Evolutionary conservation across 768 basidiomycete genomes (phyloP), one percentile per base, ranked within the genome.

Genomic region (Fistulinella prunicolor): DNA sequence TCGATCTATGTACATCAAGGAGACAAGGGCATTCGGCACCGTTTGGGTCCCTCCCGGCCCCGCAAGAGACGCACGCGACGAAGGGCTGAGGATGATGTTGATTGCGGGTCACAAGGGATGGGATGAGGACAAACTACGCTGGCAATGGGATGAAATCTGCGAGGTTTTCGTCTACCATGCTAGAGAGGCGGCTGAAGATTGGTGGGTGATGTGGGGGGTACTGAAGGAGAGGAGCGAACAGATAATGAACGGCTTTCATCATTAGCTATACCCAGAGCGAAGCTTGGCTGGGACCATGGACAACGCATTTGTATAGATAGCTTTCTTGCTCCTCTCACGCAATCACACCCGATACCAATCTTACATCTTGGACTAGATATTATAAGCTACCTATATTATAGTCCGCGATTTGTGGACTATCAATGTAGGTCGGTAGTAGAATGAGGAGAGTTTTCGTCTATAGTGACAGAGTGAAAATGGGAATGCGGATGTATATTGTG

Each of bases 201-300:
- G 81, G 81, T 85, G 81, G 81, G 75, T 76, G 10, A 76, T 76
- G 46, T 82, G 80, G 80, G 80, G 80, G 7, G 51, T 66, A 6
- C 59, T 80, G 55, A 69, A 70, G 38, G 70, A 79, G 58, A 58
- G 72, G 42, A 70, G 73, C 45, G 50, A 63, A 24, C 41, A 47
- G n/a, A 32, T 7, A 4, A 16, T 19, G 12, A 54, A 43, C 19
- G 32, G 23, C 19, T 23, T 49, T 46, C 45, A 30, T 47, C 62
- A 51, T 5, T 32, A 32, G 30, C 30, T 30, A 59, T 42, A 43
- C 43, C 39, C 44, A 36, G 23, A 28, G 26, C 26, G 42, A 35
- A 16, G 44, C 38, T n/a, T 36, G 50, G 19, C 42, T 6, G 38
- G 23, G 23, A 42, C 42, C 3, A 43, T 34, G 40, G 42, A 45